phyloP scores from a whole-genome alignment of 805 yeast species.

The Ogataea salicorniae region DNA sequence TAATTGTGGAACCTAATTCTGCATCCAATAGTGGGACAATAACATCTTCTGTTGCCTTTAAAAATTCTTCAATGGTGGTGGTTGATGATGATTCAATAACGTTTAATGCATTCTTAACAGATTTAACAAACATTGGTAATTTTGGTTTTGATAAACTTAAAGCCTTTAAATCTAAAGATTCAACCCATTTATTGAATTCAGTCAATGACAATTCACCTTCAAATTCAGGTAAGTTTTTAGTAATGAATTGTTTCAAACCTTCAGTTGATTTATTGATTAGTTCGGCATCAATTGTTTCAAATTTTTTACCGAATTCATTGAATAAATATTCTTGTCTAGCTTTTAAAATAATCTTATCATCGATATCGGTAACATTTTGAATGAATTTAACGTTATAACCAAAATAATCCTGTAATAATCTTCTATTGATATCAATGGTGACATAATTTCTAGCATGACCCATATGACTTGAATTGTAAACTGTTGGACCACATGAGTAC shows the following conservation, averaged over 20 bases:
- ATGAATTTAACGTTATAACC: constrained; percentile 85
- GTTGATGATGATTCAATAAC: constrained; percentile 33
- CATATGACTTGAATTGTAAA: constrained; percentile 93
- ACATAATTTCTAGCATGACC: constrained; percentile 98
- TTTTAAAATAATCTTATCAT: constrained; percentile 91
- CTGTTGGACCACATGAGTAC: constrained; percentile 99
- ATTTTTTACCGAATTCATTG: constrained; percentile 44
- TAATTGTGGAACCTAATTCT: constrained; percentile 67
- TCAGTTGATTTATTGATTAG: constrained; percentile 35
- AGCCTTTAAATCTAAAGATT: constrained; percentile 42
- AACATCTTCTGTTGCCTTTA: constrained; percentile 62
- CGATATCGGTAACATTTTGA: constrained; percentile 98
- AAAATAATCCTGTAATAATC: constrained; percentile 85
- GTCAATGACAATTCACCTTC: constrained; percentile 15
- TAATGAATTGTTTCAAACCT: constrained; percentile 46
- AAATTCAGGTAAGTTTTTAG: constrained; percentile 49
- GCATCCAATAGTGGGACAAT: constrained; percentile 68
- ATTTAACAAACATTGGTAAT: constrained; percentile 74
- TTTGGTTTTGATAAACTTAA: constrained; percentile 66
- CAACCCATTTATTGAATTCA: constrained; percentile 49
- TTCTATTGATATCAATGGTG: constrained; percentile 85
- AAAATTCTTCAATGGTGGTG: constrained; percentile 33
- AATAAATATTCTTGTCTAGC: constrained; percentile 87
- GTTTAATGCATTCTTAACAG: constrained; percentile 47
- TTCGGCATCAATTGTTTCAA: constrained; percentile 29